Conservation (phyloP, 176 grass and related monocot genomes). For the Elaeis guineensis region DNA sequence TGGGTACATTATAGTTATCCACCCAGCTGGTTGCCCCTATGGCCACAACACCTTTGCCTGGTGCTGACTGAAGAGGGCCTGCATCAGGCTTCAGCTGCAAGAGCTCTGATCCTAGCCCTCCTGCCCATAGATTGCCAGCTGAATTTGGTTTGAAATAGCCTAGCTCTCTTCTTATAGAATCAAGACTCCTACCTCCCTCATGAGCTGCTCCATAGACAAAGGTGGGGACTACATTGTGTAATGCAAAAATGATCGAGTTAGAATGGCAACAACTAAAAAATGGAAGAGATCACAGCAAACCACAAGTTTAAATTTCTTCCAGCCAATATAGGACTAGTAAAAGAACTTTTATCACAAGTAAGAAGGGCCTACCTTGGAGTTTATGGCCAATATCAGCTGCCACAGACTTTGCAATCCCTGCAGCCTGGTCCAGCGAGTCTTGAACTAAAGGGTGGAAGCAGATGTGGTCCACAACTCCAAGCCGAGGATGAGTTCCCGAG, state of each 20-base stretch:
- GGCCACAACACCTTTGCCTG: slow-evolving; percentile 51
- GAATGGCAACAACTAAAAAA: no score
- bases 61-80: slow-evolving; percentile 20
- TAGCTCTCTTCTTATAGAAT: slow-evolving; percentile 52
- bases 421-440: slow-evolving; percentile 29
- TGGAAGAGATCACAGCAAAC: no score
- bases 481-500: slow-evolving; percentile 52
- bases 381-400: slow-evolving; percentile 40
- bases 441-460: slow-evolving; percentile 58
- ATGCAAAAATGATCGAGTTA: no score
- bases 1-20: slow-evolving; percentile 73
- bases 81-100: slow-evolving; percentile 36
- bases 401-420: slow-evolving; percentile 33
- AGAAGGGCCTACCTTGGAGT: slow-evolving; percentile 36
- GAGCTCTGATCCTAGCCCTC: slow-evolving; percentile 10
- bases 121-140: slow-evolving; percentile 35
- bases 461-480: slow-evolving; percentile 75
- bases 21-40: slow-evolving; percentile 63
- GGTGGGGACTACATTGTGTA: slow-evolving; percentile 31
- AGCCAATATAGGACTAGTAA: no score
- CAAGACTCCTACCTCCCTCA: slow-evolving; percentile 46
- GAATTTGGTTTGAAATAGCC: slow-evolving; percentile 74
- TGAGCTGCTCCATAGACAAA: slow-evolving; percentile 68
- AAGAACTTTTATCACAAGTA: not conserved
- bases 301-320: no score